Base-by-base conservation (phyloP, 2,329 filamentous ascomycete genomes). In the Sarocladium brachiariae region DNA sequence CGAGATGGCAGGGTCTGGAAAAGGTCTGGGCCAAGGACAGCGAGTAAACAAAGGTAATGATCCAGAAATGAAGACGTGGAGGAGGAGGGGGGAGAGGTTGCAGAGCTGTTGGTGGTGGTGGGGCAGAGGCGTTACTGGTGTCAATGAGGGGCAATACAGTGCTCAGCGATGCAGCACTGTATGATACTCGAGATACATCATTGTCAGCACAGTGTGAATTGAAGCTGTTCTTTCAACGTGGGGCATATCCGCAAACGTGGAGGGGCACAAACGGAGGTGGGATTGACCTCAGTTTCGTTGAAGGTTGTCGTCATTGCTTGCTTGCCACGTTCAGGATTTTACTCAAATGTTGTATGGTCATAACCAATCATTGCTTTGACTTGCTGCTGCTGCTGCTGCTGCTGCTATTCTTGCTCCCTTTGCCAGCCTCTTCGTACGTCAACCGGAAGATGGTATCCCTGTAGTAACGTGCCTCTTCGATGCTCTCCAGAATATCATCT, bases 401-500 rank as follows among this genome's bases (percentile, higher is more conserved):
- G n/a, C n/a, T n/a, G n/a, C n/a, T n/a, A n/a, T 19, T 19, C 19
- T 37, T 35, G 13, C 18, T 35, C 3, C 18, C 23, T 19, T 49
- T 35, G 18, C 3, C 13, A 11, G 5, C 31, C 10, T 35, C 46
- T 24, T 49, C 46, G 24, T 61, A 63, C 53, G 57, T 61, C 53
- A 61, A 56, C 56, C 61, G 58, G 65, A 95, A 95, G 51, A 95
- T 78, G 16, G 71, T 72, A 53, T 84, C 74, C 60, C 80, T 81
- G 67, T 96, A 97, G 64, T 87, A 96, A 60, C 73, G 81, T 50
- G 92, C 92, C 72, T 99, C 93, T 51, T 80, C 84, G 55, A 99
- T 96, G 68, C 92, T 97, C 72, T 99, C 93, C 54, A 96, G 67
- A 52, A 99, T 96, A 67, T 99, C 93, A 51, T 89, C 83, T 59